These are phyloP conservation scores for Paecilomyces variotii DNA, from an alignment of 2,329 filamentous ascomycete genomes.

Conservation along the genomic window DNA sequence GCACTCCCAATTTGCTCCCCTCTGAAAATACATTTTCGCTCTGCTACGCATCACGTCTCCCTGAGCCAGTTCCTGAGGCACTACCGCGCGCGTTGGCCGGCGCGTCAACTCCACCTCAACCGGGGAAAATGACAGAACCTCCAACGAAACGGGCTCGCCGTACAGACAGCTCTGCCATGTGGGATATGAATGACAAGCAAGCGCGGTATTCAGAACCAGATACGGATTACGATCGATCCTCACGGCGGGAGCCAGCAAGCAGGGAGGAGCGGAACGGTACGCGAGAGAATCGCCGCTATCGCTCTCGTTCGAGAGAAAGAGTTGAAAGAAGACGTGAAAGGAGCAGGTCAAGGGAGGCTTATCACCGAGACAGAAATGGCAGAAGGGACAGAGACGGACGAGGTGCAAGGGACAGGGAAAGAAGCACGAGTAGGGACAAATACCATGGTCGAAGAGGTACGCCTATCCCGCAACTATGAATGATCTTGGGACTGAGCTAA, in stretches of 20 bases:
- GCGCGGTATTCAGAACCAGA: conserved; percentile 19
- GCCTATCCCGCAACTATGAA: conserved; percentile 3
- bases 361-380: conserved; percentile 24
- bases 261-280: conserved; percentile 31
- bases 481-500: conserved; percentile 1
- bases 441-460: conserved; percentile 34
- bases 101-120: conserved; percentile 3
- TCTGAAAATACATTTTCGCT: not conserved
- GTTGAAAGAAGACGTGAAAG: conserved; percentile 34
- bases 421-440: conserved; percentile 31
- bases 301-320: conserved; percentile 32
- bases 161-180: conserved; percentile 54
- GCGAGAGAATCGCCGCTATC: conserved; percentile 32
- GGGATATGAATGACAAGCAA: conserved; percentile 42
- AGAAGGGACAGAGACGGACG: conserved; percentile 30
- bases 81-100: not conserved
- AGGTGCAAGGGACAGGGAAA: conserved; percentile 31
- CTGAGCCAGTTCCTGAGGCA: conserved; percentile 1
- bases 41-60: not conserved
- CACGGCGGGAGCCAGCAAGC: conserved; percentile 25
- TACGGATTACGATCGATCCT: conserved; percentile 27
- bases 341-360: conserved; percentile 37
- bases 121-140: conserved; percentile 43
- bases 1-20: not conserved
- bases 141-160: conserved; percentile 44